These are phyloP conservation scores for Dendrobium catenatum DNA, from an alignment of 106 monocot genomes.

Conservation along the genomic window DNA sequence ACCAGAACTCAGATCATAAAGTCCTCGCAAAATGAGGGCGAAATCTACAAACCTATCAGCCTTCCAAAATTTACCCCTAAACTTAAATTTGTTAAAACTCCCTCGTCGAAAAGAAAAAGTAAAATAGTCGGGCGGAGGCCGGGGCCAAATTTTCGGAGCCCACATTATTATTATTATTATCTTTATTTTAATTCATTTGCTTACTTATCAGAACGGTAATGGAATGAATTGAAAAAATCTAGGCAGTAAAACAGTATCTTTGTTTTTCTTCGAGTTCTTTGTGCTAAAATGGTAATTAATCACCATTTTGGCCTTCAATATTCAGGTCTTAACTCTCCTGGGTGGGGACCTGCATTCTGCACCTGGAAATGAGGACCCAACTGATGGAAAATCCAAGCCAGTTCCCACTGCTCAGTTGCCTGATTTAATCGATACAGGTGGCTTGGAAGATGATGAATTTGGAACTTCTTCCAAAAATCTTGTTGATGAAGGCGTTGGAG, in stretches of 20 bases:
- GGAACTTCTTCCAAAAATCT: conserved; percentile 21
- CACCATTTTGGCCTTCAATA: conserved; percentile 8
- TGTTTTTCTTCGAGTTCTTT: background rate
- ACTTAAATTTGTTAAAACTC: too few relatives aligned
- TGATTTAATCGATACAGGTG: conserved; percentile 85
- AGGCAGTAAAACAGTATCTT: background rate
- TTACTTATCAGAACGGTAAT: background rate
- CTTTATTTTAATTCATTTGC: background rate
- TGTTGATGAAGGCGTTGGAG: conserved; percentile 13
- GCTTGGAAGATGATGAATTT: conserved; percentile 30
- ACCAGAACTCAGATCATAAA: too few relatives aligned
- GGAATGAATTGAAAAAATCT: background rate
- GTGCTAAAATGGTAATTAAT: background rate
- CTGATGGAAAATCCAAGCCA: conserved; percentile 26
- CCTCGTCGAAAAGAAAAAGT: too few relatives aligned
- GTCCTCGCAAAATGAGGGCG: too few relatives aligned
- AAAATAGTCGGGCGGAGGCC: too few relatives aligned
- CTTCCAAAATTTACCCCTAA: too few relatives aligned
- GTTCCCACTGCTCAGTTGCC: conserved; percentile 55
- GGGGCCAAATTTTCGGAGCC: too few relatives aligned
- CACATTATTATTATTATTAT: background rate
- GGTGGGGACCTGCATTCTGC: conserved; percentile 42
- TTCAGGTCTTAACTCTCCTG: conserved; percentile 69
- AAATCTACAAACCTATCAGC: too few relatives aligned
- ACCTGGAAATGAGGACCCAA: conserved; percentile 17